Base-by-base conservation (phyloP, 768 basidiomycete genomes). In the Infundibulicybe gibba region DNA sequence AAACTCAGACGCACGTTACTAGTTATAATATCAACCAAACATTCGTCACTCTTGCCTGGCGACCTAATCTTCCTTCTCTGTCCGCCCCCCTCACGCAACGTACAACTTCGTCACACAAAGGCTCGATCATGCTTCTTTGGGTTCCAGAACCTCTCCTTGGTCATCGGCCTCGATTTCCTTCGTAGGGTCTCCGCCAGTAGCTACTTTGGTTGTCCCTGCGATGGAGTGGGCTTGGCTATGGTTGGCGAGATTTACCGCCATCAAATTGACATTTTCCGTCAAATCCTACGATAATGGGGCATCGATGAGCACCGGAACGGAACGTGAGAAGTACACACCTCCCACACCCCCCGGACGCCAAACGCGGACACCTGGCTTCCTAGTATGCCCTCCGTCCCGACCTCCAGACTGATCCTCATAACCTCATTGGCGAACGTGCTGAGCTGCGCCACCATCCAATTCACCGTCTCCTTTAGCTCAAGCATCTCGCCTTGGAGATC, bases 11-110 rank as follows among this genome's bases (percentile, higher is more conserved):
- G 51, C 54, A 90, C 87, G 58, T 97, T 97, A 34, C 83, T 83
- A 37, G 93, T 93, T 93, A 95, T 95, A 58, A 91, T 81, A 61
- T 95, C 95, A 55, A 97, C 94, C 91, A 90, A 39, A 99, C 92
- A 59, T 93, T 90, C 51, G 85, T 87, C 32, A 98, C 97, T 45
- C 85, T 78, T 1, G 94, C 97, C 58, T 95, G 94, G 9, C 94
- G 94, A 43, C 95, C 97, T 58, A 98, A 74, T 55, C 85, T 79
- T 31, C 95, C 97, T 62, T 98, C 97, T 6, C 94, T 97, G 25
- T 97, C 97, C 61, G 97, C 97, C 68, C 97, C 94, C 53, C 91
- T 80, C 3, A 94, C 97, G 25, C 97, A 94, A 45, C 94, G 74
- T 47, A 74, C 75, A 17, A 80, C 78, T 66, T 92, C 89, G 56